Base-by-base conservation (phyloP, 2,329 filamentous ascomycete genomes). In the Cylindrodendrum hubeiense region DNA sequence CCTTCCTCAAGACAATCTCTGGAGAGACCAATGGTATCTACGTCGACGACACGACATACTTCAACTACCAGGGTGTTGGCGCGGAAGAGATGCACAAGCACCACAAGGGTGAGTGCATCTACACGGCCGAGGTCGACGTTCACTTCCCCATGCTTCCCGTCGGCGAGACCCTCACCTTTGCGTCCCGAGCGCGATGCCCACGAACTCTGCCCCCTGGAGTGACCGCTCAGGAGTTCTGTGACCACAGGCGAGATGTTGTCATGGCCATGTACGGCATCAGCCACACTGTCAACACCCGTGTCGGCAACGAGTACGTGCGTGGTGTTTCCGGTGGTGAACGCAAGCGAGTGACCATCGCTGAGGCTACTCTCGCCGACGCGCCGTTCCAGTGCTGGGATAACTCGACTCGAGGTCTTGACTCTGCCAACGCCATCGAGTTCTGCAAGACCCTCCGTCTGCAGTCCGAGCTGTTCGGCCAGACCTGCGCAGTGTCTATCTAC, bases 231-330 rank as follows among this genome's bases (percentile, higher is more conserved):
- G 50, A 59, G 28, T 64, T 64, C 43, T 64, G 61, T 21, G 61
- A 64, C 50, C 61, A 64, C 61, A 64, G 59, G 61, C 55, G 61
- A 3, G 61, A 64, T 5, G 61, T 64, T 5, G 56, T 64, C 37
- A 64, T 64, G 61, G 61, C 61, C 43, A 64, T 64, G 61, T 64
- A 64, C 43, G 61, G 61, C 50, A 64, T 64, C 26, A 60, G 55
- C 50, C 61, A 64, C 54, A 64, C 61, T 2, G 61, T 64, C 34
- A 64, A 64, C 55, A 64, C 61, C 3, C 61, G 61, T 7, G 61
- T 64, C 3, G 61, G 61, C 12, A 64, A 64, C 61, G 61, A 64
- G 8, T 64, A 64, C 26, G 22, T 64, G 4, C 61, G 61, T 12
- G 61, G 61, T 17, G 61, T 64, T 13, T 64, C 61, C 3, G 61